Percentiles rank a stretch among this genome's conserved stretches.
Evolutionary conservation across 805 yeast genomes (phyloP).

Genomic region (Metschnikowia noctiluminum): DNA sequence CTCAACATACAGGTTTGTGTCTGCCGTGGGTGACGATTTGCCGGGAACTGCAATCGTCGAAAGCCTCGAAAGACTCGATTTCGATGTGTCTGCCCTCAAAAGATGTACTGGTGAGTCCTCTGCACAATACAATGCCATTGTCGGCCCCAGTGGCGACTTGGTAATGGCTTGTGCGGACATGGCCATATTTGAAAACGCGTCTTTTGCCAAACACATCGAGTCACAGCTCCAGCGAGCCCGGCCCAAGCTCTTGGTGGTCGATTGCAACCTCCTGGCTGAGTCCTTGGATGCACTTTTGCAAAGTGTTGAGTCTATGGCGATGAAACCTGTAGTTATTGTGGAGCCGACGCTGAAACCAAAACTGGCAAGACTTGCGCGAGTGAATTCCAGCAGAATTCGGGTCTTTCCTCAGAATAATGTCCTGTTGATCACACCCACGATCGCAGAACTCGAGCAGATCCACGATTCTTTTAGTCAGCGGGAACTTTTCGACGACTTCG

Average conservation of each 20-base stretch:
- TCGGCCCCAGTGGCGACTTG: slow-evolving; percentile 58
- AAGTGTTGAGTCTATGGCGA: slow-evolving; percentile 1
- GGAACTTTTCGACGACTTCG: slow-evolving; percentile 47
- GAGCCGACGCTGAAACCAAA: slow-evolving; percentile 81
- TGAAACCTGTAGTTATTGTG: slow-evolving; percentile 40
- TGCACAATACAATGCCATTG: slow-evolving; percentile 73
- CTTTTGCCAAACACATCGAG: slow-evolving; percentile 21
- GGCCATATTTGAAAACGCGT: slow-evolving; percentile 48
- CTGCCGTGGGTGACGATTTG: slow-evolving; percentile 59
- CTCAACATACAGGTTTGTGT: slow-evolving; percentile 42
- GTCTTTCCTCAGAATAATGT: slow-evolving; percentile 49
- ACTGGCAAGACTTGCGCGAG: slow-evolving; percentile 44
- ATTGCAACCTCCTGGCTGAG: slow-evolving; percentile 58
- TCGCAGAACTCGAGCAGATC: slow-evolving; percentile 55
- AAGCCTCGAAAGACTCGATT: slow-evolving; percentile 22
- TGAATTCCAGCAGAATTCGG: slow-evolving; percentile 24
- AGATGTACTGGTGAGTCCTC: slow-evolving; percentile 33
- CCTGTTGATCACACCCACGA: slow-evolving; percentile 65
- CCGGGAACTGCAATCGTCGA: slow-evolving; percentile 44
- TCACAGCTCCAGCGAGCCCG: slow-evolving; percentile 16
- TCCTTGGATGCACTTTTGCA: slow-evolving; percentile 27
- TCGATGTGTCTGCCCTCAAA: slow-evolving; percentile 41
- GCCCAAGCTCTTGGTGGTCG: slow-evolving; percentile 57
- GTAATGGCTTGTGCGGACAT: slow-evolving; percentile 82
- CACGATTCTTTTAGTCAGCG: slow-evolving; percentile 44